Percentiles rank a stretch among this genome's conserved stretches.
phyloP scores from a whole-genome alignment of 441 rosid genomes.

The Biscutella auriculata region DNA sequence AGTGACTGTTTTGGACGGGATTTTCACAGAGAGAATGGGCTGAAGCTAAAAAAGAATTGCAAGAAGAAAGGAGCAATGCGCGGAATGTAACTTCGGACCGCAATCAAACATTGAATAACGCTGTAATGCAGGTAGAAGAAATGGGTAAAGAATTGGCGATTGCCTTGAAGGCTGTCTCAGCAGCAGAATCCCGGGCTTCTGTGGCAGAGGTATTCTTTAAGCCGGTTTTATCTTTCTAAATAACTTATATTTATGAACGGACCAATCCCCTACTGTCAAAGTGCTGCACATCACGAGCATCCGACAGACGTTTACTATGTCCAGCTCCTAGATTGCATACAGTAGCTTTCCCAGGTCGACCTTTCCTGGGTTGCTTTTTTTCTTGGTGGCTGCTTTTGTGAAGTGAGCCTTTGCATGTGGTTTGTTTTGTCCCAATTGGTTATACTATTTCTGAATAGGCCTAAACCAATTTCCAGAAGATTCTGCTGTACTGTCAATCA shows the following conservation, averaged over 20 bases:
- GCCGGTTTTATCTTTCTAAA: slow-evolving; percentile 1
- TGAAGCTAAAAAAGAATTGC: slow-evolving; percentile 79
- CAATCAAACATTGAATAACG: slow-evolving; percentile 58
- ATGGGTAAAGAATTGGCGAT: slow-evolving; percentile 67
- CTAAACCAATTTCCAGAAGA: background rate
- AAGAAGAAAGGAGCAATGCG: slow-evolving; percentile 66
- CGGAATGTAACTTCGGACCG: slow-evolving; percentile 57
- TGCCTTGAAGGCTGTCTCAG: slow-evolving; percentile 65
- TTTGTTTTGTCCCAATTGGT: slow-evolving; percentile 1
- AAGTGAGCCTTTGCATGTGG: slow-evolving; percentile 3
- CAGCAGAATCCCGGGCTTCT: slow-evolving; percentile 82
- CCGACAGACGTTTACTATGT: background rate
- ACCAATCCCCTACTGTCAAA: background rate
- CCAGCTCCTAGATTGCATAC: slow-evolving; percentile 1
- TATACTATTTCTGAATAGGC: background rate
- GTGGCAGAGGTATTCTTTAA: slow-evolving; percentile 64
- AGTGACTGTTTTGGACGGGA: background rate
- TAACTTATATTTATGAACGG: background rate
- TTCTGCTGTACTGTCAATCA: background rate
- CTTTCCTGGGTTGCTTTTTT: background rate
- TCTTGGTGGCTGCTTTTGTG: background rate
- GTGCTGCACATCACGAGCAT: background rate
- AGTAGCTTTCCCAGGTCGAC: background rate
- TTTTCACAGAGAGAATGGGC: slow-evolving; percentile 84
- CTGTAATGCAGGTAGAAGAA: slow-evolving; percentile 82